A percentile compares a stretch with the other conserved stretches of the same genome.
phyloP scores from a whole-genome alignment of 108 stramenopile species.

The Nitzschia inconspicua region DNA sequence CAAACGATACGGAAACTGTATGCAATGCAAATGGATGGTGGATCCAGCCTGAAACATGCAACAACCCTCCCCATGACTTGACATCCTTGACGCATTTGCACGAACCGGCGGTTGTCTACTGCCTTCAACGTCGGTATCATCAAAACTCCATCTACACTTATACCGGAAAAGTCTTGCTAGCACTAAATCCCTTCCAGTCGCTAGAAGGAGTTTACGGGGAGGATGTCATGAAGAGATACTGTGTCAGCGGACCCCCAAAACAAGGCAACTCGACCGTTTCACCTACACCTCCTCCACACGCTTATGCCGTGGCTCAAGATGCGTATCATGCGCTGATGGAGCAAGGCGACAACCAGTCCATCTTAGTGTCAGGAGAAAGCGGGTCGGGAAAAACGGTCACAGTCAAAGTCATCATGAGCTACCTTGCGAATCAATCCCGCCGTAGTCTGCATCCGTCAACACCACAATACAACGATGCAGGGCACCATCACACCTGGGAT shows the following conservation, averaged over 20 bases:
- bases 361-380: conserved; percentile 76
- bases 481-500: conserved; percentile 1
- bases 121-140: conserved; percentile 53
- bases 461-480: background rate
- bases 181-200: conserved; percentile 85
- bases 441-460: conserved; percentile 37
- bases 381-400: conserved; percentile 89
- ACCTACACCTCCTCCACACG: conserved; percentile 59
- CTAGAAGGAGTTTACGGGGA: conserved; percentile 59
- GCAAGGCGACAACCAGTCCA: conserved; percentile 40
- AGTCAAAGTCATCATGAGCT: conserved; percentile 84
- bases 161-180: conserved; percentile 88
- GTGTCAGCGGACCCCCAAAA: background rate
- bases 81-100: conserved; percentile 78
- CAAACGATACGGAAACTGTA: conserved; percentile 20
- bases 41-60: conserved; percentile 9
- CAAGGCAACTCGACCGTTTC: background rate
- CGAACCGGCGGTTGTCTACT: conserved; percentile 84
- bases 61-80: conserved; percentile 53
- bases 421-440: conserved; percentile 66
- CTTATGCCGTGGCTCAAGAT: conserved; percentile 86
- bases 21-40: conserved; percentile 57
- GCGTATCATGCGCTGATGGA: conserved; percentile 80
- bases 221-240: conserved; percentile 52
- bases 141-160: conserved; percentile 81